A percentile compares a stretch with the other conserved stretches of the same genome.
phyloP scores from a whole-genome alignment of 1,139 yeast species.

The Protomyces lactucae-debilis region DNA sequence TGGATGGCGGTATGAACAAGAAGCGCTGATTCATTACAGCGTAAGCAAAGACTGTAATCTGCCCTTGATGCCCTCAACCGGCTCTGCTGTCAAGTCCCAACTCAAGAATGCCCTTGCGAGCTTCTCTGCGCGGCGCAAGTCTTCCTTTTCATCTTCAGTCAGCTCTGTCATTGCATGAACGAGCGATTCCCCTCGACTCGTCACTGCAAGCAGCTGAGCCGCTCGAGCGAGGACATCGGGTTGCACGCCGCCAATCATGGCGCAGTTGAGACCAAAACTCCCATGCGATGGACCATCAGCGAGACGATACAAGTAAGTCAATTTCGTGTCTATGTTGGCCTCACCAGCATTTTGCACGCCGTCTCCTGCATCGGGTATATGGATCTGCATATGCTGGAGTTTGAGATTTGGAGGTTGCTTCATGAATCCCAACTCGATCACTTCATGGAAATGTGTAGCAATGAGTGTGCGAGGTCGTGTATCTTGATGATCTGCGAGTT shows the following conservation, averaged over 20 bases:
- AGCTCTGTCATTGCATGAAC: conserved; percentile 29
- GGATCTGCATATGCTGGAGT: conserved; percentile 33
- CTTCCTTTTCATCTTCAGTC: conserved; percentile 30
- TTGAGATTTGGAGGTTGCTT: conserved; percentile 5
- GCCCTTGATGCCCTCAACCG: neutral
- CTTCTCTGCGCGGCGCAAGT: conserved; percentile 31
- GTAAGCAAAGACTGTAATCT: conserved; percentile 1
- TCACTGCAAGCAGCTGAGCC: conserved; percentile 30
- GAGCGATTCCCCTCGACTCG: conserved; percentile 33
- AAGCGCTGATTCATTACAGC: neutral
- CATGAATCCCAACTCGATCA: conserved; percentile 14
- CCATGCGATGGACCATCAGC: conserved; percentile 32
- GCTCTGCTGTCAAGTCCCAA: conserved; percentile 27
- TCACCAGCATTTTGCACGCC: conserved; percentile 9
- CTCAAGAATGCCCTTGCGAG: conserved; percentile 29
- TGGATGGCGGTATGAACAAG: conserved; percentile 18
- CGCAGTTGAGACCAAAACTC: conserved; percentile 35
- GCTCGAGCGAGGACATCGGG: conserved; percentile 32
- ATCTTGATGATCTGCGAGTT: conserved; percentile 37
- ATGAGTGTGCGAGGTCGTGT: conserved; percentile 29
- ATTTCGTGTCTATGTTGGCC: neutral
- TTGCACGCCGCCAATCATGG: conserved; percentile 34
- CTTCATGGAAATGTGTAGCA: conserved; percentile 47
- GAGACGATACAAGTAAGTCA: conserved; percentile 33
- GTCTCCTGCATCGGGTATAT: conserved; percentile 20